These are phyloP conservation scores for Sarocladiaceae sp. DNA, from an alignment of 2,329 filamentous ascomycete genomes.

Conservation along the genomic window DNA sequence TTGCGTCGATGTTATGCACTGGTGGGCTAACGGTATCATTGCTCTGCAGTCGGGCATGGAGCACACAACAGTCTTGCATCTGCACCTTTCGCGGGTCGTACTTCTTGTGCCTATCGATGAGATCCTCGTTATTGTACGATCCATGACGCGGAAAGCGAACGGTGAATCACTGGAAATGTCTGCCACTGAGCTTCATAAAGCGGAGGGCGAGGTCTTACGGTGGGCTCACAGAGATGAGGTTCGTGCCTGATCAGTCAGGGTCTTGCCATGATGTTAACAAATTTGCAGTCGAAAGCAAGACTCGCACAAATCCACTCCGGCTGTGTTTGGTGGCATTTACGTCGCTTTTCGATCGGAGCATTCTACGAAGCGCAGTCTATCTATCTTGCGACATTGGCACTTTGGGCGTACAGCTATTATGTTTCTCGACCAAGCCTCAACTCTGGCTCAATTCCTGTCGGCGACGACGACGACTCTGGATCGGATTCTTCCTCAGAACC, in stretches of 20 bases:
- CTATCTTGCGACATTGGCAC: constrained; percentile 29
- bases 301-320: constrained; percentile 38
- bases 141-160: constrained; percentile 19
- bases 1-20: constrained; percentile 49
- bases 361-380: constrained; percentile 33
- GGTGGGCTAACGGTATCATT: constrained; percentile 47
- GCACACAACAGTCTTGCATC: constrained; percentile 47
- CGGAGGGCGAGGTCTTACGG: constrained; percentile 22
- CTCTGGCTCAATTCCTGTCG: background rate
- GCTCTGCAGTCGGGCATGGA: constrained; percentile 43
- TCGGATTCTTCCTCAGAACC: constrained; percentile 18
- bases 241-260: background rate
- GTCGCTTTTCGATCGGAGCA: constrained; percentile 33
- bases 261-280: background rate
- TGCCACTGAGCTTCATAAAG: constrained; percentile 7
- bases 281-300: constrained; percentile 34
- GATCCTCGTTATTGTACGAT: constrained; percentile 35
- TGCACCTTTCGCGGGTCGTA: constrained; percentile 47
- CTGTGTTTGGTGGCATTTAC: constrained; percentile 37
- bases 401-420: constrained; percentile 32
- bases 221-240: constrained; percentile 27
- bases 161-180: constrained; percentile 1
- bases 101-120: constrained; percentile 41
- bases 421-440: constrained; percentile 9
- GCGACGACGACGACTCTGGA: constrained; percentile 5